Evolutionary conservation across 1,284 basidiomycete species (phyloP), one percentile per base, ranked within the genome.

Genomic region (Ganoderma lingzhi): DNA sequence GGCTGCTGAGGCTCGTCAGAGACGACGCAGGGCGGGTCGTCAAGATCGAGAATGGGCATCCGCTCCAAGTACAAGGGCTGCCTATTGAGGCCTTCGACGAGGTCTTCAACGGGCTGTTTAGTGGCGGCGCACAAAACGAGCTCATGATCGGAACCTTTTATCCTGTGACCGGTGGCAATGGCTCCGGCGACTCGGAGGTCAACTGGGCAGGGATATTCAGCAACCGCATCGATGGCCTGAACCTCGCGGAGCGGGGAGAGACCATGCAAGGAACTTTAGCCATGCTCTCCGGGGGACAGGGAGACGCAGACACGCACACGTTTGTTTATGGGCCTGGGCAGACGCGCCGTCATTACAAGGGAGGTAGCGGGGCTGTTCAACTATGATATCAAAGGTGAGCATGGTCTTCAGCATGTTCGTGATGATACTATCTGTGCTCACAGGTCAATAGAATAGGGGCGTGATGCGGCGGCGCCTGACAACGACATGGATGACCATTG

Each of bases 221-320:
- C 56, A n/a, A 19, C 23, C 30, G 8, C 28, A 32, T 6, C 35
- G 32, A 35, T 12, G 9, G 56, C 6, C 35, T 59, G 35, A 39
- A n/a, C 35, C 56, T 59, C n/a, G 56, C 59, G 23, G 59, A 61
- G 23, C 23, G 37, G n/a, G 39, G 37, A 42, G 59, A 61, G 39
- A 28, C 39, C 2, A 28, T 9, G 59, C 19, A 10, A 30, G 6
- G 19, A 28, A 6, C 59, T 2, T 39, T 15, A 12, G 37, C 23
- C 6, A 42, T n/a, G 10, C 14, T n/a, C 8, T 8, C 9, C 14
- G 23, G 39, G 9, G 23, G 3, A 14, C 9, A 32, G 30, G n/a
- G 12, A n/a, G 39, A 41, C 30, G 53, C 23, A 4, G 23, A 23
- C 10, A 28, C 8, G 12, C 23, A 51, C 48, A 51, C 48, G 23